Evolutionary conservation across 2,329 filamentous ascomycete species (phyloP).

Genomic region (Fusarium phyllophilum): DNA sequence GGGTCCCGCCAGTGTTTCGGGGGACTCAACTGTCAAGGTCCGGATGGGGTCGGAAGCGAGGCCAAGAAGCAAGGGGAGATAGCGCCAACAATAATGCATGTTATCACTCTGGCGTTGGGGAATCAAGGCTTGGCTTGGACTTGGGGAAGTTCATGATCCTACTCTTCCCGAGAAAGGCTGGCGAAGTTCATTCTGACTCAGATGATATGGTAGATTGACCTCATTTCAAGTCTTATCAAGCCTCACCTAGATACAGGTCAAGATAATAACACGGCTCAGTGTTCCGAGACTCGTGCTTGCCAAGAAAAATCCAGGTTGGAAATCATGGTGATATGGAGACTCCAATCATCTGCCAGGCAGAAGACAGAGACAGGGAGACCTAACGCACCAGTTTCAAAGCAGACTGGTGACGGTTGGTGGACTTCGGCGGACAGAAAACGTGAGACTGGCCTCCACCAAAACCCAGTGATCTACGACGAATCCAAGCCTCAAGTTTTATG

Average conservation of each 20-base stretch:
- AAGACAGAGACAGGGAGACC: rapidly evolving
- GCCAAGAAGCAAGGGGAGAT: not conserved
- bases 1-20: not conserved
- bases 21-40: not conserved
- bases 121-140: not conserved
- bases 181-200: not conserved
- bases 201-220: too few relatives aligned
- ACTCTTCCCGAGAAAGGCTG: not conserved
- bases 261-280: slow-evolving; percentile 2
- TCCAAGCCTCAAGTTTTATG: not conserved
- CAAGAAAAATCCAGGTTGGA: rapidly evolving
- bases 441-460: rapidly evolving
- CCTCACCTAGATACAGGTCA: rapidly evolving
- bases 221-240: not conserved
- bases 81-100: not conserved
- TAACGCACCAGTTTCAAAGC: too few relatives aligned
- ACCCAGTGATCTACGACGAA: not conserved
- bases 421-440: not conserved
- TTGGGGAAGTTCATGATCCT: not conserved
- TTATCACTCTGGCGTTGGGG: not conserved
- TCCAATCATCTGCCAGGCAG: not conserved
- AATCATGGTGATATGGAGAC: too few relatives aligned
- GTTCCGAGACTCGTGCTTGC: not conserved
- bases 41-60: not conserved
- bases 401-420: not conserved